Conservation (phyloP, 441 rosid genomes). For the Erodium trifolium region DNA sequence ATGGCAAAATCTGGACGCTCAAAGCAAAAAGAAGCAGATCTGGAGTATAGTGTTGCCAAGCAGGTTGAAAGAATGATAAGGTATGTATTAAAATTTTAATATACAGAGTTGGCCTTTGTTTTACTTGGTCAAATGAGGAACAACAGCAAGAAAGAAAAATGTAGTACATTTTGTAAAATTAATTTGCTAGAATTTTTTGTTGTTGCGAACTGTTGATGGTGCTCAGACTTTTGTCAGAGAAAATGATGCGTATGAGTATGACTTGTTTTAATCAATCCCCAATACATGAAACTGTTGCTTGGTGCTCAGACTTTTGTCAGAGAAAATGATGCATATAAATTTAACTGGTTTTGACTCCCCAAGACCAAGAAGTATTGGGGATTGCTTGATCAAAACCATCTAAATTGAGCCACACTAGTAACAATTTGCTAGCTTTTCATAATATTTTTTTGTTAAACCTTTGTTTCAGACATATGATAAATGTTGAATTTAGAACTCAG, state of each 20-base stretch:
- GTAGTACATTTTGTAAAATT: conserved; percentile 1
- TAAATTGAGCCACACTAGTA: not conserved
- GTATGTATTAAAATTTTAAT: conserved; percentile 26
- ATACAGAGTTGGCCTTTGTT: conserved; percentile 4
- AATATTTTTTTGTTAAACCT: not conserved
- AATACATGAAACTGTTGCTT: not conserved
- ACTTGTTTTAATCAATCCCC: not conserved
- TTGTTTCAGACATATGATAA: conserved; percentile 8
- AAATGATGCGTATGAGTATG: not conserved
- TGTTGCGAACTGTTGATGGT: no score
- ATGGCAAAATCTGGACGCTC: conserved; percentile 98
- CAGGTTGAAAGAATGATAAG: conserved; percentile 99
- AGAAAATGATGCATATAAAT: not conserved
- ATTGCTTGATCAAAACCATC: not conserved
- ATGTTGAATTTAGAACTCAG: conserved; percentile 11
- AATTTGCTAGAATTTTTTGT: not conserved
- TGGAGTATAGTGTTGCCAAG: conserved; percentile 98
- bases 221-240: not conserved
- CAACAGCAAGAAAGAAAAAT: conserved; percentile 8
- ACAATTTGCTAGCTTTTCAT: not conserved
- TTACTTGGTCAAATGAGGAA: not conserved
- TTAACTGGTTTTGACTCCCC: not conserved
- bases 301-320: not conserved
- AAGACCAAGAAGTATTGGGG: not conserved
- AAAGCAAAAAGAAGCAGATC: conserved; percentile 93